phyloP scores from a whole-genome alignment of 441 rosid genomes.

The Erodium moschatum region DNA sequence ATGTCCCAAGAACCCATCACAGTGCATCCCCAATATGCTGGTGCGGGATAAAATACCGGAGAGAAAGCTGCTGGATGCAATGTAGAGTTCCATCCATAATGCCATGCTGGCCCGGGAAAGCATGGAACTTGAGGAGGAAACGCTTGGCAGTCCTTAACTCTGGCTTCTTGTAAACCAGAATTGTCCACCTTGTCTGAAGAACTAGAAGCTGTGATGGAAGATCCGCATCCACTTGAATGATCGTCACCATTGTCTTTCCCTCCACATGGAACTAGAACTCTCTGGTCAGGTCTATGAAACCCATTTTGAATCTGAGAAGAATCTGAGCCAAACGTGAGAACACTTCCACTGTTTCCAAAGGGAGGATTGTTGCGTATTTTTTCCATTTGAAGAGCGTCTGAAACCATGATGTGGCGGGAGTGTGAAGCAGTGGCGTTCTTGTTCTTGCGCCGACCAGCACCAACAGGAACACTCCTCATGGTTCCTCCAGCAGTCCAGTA shows the following conservation, averaged over 20 bases:
- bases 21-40: slow-evolving; percentile 2
- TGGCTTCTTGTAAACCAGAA: slow-evolving; percentile 1
- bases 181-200: slow-evolving; percentile 14
- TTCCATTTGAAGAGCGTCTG: slow-evolving; percentile 48
- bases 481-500: slow-evolving; percentile 45
- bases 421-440: slow-evolving; percentile 43
- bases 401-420: slow-evolving; percentile 42
- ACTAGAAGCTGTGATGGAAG: slow-evolving; percentile 24
- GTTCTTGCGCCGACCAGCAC: slow-evolving; percentile 75
- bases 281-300: slow-evolving; percentile 5
- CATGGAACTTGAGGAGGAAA: slow-evolving; percentile 2
- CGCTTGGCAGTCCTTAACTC: background rate
- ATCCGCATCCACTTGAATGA: slow-evolving; percentile 12
- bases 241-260: slow-evolving; percentile 7
- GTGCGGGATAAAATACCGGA: slow-evolving; percentile 16
- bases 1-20: slow-evolving; percentile 1
- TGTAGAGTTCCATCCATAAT: background rate
- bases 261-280: background rate
- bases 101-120: background rate
- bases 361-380: slow-evolving; percentile 35
- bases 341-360: slow-evolving; percentile 15
- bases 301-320: background rate
- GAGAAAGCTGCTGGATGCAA: slow-evolving; percentile 8
- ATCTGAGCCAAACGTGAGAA: slow-evolving; percentile 6
- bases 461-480: slow-evolving; percentile 70